Base-by-base conservation (phyloP, 2,329 filamentous ascomycete species). In the Colletotrichum sp. region DNA sequence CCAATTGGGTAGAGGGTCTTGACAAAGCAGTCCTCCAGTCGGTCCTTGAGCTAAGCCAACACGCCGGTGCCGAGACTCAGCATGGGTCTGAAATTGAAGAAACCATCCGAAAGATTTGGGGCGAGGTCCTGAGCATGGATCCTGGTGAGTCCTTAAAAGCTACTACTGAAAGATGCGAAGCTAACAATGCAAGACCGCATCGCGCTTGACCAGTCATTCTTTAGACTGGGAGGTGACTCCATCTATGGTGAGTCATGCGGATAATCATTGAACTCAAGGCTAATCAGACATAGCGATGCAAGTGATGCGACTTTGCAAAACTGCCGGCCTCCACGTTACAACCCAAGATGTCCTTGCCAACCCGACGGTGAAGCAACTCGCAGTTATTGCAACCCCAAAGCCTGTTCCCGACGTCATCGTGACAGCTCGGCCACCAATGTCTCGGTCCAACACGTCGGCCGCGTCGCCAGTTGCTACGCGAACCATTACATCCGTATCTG, bases 161-260 rank as follows among this genome's bases (percentile, higher is more conserved):
- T 18, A 5, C 34, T 4, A 3, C 2, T 13, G 3, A 9, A 13
- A n/a, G 3, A 6, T 5, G 2, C 21, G 8, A 16, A 8, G 15
- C 29, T 69, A 2, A 73, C 15, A 5, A 0, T 4, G 13, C 2
- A 15, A 70, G 70, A 59, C 15, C 55, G 85, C 3, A 88, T 91
- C 27, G 84, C 86, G 1, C 80, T 87, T 1, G 86, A 90, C 6
- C 87, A 91, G 76, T 89, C 87, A 79, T 92, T 92, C 81, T 91
- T 92, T 84, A 84, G 86, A 5, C 84, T 91, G 0, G 90, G 90
- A 1, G 90, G 90, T n/a, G 90, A 91, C 79, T 73, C 71, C 2
- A 73, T 73, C 15, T 62, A 55, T n/a, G 71, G 71, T 73, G 11
- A 57, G 66, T 34, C 18, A n/a, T 51, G 4, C 9, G 18, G 5